Evolutionary conservation across 495 filamentous ascomycete species (phyloP).

Genomic region (Pyronema omphalodes): DNA sequence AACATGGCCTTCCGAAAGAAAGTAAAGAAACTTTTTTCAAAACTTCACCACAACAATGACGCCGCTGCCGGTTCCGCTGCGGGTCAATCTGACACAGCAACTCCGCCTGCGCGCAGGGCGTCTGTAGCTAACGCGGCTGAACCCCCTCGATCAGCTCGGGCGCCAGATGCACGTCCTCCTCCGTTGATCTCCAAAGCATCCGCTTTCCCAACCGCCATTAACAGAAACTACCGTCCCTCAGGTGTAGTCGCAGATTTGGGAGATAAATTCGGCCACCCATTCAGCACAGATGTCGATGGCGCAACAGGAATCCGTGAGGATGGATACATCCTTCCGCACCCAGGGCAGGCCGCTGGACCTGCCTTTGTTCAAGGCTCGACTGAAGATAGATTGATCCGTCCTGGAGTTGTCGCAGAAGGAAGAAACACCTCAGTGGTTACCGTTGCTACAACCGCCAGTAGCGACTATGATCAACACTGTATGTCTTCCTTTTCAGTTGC

Average conservation of each 20-base stretch:
- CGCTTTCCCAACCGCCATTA: neutral
- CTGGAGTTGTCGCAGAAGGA: too few relatives aligned
- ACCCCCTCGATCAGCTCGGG: neutral
- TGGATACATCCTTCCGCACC: neutral
- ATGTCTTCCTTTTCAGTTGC: neutral
- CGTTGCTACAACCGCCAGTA: neutral
- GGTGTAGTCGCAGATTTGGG: neutral
- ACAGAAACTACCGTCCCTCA: neutral
- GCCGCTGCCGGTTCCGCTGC: neutral
- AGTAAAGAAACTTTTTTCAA: constrained; percentile 3
- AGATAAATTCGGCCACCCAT: neutral
- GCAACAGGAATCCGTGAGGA: neutral
- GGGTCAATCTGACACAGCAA: too few relatives aligned
- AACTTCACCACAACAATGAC: neutral
- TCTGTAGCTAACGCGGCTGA: too few relatives aligned
- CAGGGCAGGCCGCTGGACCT: neutral
- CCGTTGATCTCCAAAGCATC: neutral
- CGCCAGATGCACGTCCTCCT: neutral
- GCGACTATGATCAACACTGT: constrained; percentile 7
- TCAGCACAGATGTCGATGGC: neutral
- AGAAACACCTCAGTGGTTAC: neutral
- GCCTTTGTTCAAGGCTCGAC: neutral
- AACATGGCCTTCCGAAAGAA: constrained; percentile 6
- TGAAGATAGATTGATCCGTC: neutral
- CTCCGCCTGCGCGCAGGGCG: too few relatives aligned